Percentiles rank a stretch among this genome's conserved stretches.
Evolutionary conservation across 805 yeast species (phyloP).

Genomic region (Yarrowia deformans): DNA sequence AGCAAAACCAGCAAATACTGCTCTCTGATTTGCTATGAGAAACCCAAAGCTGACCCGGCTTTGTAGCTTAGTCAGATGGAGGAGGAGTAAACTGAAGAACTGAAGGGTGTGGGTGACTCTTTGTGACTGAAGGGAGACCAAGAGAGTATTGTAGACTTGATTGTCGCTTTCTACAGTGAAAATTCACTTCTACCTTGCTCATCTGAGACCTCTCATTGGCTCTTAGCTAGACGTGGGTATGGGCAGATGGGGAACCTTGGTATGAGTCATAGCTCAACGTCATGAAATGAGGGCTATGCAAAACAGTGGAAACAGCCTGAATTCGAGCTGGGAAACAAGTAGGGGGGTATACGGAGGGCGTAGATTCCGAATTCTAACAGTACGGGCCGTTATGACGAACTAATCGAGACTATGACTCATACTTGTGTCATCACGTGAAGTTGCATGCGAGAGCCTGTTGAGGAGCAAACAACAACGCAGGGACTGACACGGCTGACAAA

Average conservation of each 20-base stretch:
- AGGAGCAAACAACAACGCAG: background rate
- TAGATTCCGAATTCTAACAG: background rate
- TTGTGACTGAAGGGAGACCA: background rate
- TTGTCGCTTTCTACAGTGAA: background rate
- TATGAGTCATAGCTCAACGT: constrained; percentile 28
- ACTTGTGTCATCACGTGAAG: constrained; percentile 1
- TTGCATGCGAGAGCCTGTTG: background rate
- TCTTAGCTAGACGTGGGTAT: constrained; percentile 3
- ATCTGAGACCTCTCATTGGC: background rate
- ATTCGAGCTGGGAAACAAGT: background rate
- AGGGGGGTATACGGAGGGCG: background rate
- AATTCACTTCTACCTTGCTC: background rate
- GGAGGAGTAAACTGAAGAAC: background rate
- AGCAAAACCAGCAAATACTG: background rate
- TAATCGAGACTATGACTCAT: constrained; percentile 1
- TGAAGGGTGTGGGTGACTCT: background rate
- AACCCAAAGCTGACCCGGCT: constrained; percentile 14
- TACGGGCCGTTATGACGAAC: background rate
- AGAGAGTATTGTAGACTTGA: background rate
- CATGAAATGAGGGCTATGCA: background rate
- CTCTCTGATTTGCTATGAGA: background rate
- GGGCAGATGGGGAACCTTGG: constrained; percentile 10
- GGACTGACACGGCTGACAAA: background rate
- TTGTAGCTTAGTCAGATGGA: background rate
- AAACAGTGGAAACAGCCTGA: background rate